phyloP scores from a whole-genome alignment of 2,329 filamentous ascomycete species.

The Pseudophaeomoniella oleicola region DNA sequence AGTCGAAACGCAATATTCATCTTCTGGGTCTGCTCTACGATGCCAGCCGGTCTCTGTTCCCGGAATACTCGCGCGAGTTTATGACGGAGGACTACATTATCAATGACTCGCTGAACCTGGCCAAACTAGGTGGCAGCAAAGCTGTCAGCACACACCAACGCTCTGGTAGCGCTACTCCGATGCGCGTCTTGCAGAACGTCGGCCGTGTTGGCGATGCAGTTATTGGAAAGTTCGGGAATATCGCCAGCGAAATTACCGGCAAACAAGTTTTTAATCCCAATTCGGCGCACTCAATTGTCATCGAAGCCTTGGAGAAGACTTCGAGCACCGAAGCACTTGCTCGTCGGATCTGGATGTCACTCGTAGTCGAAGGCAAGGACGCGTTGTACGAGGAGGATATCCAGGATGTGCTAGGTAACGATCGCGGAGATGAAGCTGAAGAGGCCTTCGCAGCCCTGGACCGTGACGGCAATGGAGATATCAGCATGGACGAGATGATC shows the following conservation, averaged over 20 bases:
- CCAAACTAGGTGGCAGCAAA: constrained; percentile 27
- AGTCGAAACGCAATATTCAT: constrained; percentile 74
- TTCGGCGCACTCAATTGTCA: constrained; percentile 75
- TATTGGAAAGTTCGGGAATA: constrained; percentile 80
- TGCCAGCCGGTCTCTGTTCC: constrained; percentile 75
- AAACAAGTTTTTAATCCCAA: constrained; percentile 91
- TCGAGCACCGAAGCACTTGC: constrained; percentile 79
- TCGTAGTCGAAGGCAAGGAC: constrained; percentile 80
- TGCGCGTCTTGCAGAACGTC: constrained; percentile 61
- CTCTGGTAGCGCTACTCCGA: constrained; percentile 56
- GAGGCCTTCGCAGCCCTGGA: constrained; percentile 74
- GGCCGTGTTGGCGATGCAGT: constrained; percentile 84
- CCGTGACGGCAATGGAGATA: constrained; percentile 79
- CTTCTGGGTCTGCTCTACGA: constrained; percentile 79
- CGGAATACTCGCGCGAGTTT: constrained; percentile 84
- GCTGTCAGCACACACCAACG: constrained; percentile 23
- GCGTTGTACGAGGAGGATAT: constrained; percentile 69
- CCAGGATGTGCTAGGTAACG: constrained; percentile 67
- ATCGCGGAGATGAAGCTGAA: constrained; percentile 62
- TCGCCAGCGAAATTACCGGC: constrained; percentile 88
- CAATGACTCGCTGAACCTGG: constrained; percentile 64
- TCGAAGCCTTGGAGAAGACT: constrained; percentile 75
- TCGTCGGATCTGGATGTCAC: constrained; percentile 95
- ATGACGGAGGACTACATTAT: constrained; percentile 84
- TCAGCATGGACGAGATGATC: constrained; percentile 91